Evolutionary conservation across 2,329 filamentous ascomycete species (phyloP).

Genomic region (Cadophora malorum): DNA sequence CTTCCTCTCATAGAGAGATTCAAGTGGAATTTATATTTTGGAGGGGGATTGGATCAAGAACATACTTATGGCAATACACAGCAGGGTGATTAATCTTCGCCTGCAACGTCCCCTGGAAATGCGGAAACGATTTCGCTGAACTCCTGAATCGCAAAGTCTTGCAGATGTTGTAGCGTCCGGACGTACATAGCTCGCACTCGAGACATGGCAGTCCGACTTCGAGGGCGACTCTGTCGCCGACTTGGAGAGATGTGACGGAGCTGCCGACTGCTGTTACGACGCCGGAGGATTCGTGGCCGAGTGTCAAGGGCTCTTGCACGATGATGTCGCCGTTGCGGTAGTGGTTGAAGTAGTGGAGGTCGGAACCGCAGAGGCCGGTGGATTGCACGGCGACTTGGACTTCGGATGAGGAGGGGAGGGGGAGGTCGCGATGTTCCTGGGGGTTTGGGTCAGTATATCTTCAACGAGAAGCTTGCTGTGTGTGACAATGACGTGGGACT

Average conservation of each 20-base stretch:
- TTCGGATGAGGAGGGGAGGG: conserved; percentile 54
- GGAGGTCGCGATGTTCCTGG: conserved; percentile 43
- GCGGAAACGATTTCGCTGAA: conserved; percentile 46
- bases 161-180: conserved; percentile 94
- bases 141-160: conserved; percentile 55
- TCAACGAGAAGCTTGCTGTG: not conserved
- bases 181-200: conserved; percentile 86
- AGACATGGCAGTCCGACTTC: conserved; percentile 94
- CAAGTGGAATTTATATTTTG: not conserved
- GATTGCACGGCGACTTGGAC: conserved; percentile 88
- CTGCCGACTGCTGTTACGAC: conserved; percentile 81
- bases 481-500: conserved; percentile 21
- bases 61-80: conserved; percentile 87
- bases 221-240: conserved; percentile 90
- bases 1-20: conserved; percentile 12
- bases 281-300: conserved; percentile 92
- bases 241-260: conserved; percentile 76
- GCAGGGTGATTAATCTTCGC: conserved; percentile 82
- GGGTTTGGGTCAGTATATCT: conserved; percentile 6
- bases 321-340: conserved; percentile 97
- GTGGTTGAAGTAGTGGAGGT: conserved; percentile 96
- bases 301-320: conserved; percentile 83
- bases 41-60: not conserved
- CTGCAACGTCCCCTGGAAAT: conserved; percentile 46
- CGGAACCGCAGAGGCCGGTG: conserved; percentile 96